phyloP scores from a whole-genome alignment of 2,329 filamentous ascomycete genomes.

The Pseudogymnoascus sp. region DNA sequence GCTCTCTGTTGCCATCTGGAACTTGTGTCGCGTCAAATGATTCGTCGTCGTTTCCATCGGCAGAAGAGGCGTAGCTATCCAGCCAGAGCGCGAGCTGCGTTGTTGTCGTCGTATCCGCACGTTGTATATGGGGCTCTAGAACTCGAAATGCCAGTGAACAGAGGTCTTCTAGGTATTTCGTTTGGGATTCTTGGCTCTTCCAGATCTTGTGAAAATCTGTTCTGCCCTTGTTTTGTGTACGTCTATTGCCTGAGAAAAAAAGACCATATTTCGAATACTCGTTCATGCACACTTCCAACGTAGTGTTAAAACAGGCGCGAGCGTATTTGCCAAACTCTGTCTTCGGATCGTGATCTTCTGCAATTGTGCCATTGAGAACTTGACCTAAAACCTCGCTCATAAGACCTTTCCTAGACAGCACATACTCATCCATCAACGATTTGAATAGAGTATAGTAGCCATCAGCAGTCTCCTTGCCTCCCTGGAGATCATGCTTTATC shows the following conservation, averaged over 20 bases:
- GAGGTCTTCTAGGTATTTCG: constrained; percentile 1
- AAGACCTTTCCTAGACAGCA: neutral
- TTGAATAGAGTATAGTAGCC: constrained; percentile 7
- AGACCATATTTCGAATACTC: constrained; percentile 6
- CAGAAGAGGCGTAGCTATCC: constrained; percentile 13
- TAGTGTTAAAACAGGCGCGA: constrained; percentile 6
- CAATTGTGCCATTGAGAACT: constrained; percentile 6
- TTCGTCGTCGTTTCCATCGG: constrained; percentile 21
- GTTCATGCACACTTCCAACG: constrained; percentile 7
- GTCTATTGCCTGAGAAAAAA: neutral
- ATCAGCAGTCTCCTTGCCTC: neutral
- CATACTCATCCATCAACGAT: constrained; percentile 8
- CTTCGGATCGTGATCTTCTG: constrained; percentile 3
- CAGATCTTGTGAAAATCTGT: constrained; percentile 7
- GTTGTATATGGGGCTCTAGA: neutral
- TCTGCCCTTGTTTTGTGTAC: neutral
- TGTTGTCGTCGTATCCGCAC: constrained; percentile 1
- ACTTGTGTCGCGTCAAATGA: constrained; percentile 52
- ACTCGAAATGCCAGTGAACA: neutral
- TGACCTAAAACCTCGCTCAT: constrained; percentile 8
- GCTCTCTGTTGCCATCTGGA: constrained; percentile 60
- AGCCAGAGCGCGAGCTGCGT: constrained; percentile 7
- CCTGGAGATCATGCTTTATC: neutral
- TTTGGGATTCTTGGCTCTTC: constrained; percentile 3
- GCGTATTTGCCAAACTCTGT: constrained; percentile 6